Conservation (phyloP, 257 asterid species). For the Solanum etuberosum region DNA sequence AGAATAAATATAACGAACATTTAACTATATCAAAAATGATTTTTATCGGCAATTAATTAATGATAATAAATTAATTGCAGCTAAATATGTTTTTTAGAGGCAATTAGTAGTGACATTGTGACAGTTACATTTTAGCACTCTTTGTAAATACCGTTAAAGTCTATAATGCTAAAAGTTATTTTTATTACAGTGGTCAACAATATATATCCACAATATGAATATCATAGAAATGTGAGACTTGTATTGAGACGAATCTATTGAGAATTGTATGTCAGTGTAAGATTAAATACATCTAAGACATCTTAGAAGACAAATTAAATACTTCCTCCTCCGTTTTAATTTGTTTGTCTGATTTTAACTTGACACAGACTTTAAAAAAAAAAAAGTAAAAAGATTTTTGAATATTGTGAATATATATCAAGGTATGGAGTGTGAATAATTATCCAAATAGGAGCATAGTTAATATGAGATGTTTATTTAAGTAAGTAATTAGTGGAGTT, state of each 20-base stretch:
- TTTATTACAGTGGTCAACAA: background rate
- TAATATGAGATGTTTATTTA: background rate
- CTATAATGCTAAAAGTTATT: no score
- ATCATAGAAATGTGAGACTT: background rate
- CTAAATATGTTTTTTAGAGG: no score
- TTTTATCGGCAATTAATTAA: no score
- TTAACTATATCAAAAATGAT: background rate
- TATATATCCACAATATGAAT: background rate
- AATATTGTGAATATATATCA: background rate
- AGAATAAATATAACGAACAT: background rate
- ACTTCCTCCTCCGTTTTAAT: fast-evolving
- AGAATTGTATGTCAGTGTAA: background rate
- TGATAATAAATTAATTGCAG: no score
- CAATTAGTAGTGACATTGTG: no score
- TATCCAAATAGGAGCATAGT: background rate
- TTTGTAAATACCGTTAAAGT: no score
- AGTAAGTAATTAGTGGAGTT: background rate
- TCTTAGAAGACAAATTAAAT: background rate
- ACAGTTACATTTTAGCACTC: no score
- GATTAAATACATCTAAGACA: background rate
- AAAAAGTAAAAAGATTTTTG: background rate
- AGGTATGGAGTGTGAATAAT: background rate
- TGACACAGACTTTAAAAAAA: fast-evolving
- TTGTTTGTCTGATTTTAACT: background rate
- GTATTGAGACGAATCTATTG: no score